phyloP scores from a whole-genome alignment of 805 yeast genomes.

The Spathaspora hagerdaliae region DNA sequence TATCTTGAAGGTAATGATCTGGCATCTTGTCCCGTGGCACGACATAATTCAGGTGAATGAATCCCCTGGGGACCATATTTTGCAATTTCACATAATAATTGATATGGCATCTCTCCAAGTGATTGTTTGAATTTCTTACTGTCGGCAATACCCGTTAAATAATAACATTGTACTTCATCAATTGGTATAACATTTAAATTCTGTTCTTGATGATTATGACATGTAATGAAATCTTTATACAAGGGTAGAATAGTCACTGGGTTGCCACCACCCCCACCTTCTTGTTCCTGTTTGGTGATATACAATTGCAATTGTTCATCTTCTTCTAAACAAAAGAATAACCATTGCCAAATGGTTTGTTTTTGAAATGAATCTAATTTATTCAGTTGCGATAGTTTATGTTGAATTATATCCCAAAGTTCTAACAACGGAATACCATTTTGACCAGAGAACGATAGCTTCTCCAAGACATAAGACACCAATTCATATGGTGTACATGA shows the following conservation, averaged over 20 bases:
- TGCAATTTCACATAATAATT: slow-evolving; percentile 61
- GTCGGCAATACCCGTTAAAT: slow-evolving; percentile 47
- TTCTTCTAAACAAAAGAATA: slow-evolving; percentile 20
- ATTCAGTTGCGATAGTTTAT: slow-evolving; percentile 11
- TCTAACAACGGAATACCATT: slow-evolving; percentile 23
- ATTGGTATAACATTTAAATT: slow-evolving; percentile 32
- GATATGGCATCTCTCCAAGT: slow-evolving; percentile 50
- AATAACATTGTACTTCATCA: slow-evolving; percentile 54
- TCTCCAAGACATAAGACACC: slow-evolving; percentile 19
- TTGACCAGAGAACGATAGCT: slow-evolving; percentile 30
- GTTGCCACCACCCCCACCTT: neutral
- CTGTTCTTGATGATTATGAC: slow-evolving; percentile 12
- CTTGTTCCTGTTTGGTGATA: neutral
- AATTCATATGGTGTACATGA: slow-evolving; percentile 24
- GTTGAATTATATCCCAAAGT: slow-evolving; percentile 22
- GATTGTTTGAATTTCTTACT: slow-evolving; percentile 46
- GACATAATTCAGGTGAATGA: slow-evolving; percentile 52
- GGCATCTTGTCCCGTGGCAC: slow-evolving; percentile 62
- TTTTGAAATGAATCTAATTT: slow-evolving; percentile 32
- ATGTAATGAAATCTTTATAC: slow-evolving; percentile 14
- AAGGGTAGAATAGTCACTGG: slow-evolving; percentile 14
- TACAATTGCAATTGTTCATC: slow-evolving; percentile 9
- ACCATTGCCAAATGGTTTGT: slow-evolving; percentile 38
- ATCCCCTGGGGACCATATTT: slow-evolving; percentile 54
- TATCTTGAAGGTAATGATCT: slow-evolving; percentile 65